These are phyloP conservation scores for Sarocladium strictum DNA, from an alignment of 2,329 filamentous ascomycete species.

Conservation along the genomic window DNA sequence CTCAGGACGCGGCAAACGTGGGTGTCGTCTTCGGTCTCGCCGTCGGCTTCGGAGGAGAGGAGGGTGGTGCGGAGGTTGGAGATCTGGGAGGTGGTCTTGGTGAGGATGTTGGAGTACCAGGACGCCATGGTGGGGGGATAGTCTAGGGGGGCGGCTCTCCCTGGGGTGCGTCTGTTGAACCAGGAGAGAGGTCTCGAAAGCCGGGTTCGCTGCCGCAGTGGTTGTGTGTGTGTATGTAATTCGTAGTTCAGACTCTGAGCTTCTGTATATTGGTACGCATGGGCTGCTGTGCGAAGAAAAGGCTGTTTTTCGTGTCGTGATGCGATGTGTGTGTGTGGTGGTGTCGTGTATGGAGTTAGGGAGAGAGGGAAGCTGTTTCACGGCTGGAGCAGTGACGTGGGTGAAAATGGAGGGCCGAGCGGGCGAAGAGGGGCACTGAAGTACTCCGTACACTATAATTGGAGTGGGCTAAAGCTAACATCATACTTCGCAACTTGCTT, in stretches of 20 bases:
- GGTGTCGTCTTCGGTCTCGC: constrained; percentile 81
- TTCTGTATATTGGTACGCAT: too few species aligned
- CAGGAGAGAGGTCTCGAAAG: too few species aligned
- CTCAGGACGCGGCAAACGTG: constrained; percentile 91
- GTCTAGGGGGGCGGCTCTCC: too few species aligned
- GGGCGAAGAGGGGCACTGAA: background rate
- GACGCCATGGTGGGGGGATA: constrained; percentile 55
- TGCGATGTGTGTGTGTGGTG: too few species aligned
- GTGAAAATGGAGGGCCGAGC: background rate
- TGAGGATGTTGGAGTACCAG: constrained; percentile 72
- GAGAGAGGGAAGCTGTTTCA: background rate
- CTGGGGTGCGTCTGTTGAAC: too few species aligned
- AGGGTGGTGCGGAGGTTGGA: constrained; percentile 64
- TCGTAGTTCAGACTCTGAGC: too few species aligned
- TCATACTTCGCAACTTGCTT: too few species aligned
- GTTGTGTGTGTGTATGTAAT: too few species aligned
- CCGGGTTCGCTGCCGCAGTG: too few species aligned
- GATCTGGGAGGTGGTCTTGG: constrained; percentile 59
- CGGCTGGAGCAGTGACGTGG: background rate
- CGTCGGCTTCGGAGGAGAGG: constrained; percentile 58
- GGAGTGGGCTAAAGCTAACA: too few species aligned
- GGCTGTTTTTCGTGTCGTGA: background rate
- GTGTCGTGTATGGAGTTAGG: background rate
- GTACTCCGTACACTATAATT: background rate
- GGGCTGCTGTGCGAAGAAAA: too few species aligned